Base-by-base conservation (phyloP, 2,329 filamentous ascomycete species). In the Neonectria hederae region DNA sequence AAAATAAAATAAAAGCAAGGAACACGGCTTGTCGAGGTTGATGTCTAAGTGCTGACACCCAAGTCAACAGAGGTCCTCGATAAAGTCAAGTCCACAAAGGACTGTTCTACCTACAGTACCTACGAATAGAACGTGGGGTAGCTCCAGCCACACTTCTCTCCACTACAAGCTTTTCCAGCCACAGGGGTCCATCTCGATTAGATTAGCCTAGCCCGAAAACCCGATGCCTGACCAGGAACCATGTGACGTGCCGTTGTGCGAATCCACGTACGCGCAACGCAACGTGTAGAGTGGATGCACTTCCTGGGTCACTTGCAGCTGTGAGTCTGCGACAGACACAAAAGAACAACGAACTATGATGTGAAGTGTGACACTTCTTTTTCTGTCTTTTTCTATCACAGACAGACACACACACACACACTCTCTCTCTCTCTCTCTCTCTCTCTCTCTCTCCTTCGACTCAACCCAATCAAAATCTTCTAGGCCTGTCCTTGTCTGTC, bases 11-110 rank as follows among this genome's bases (percentile, higher is more conserved):
- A 19, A 42, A 21, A 11, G n/a, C 17, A 38, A 38, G 38, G n/a
- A 21, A 4, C n/a, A 7, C 8, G 38, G n/a, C 10, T 8, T 56
- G 53, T 24, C 54, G 32, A 28, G 51, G 43, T 55, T 28, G 14
- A 35, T 66, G 59, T 42, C 14, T 22, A 53, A 5, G 1, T 45
- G 69, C 55, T 32, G 69, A 65, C 67, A 59, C 3, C 38, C n/a
- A 42, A 42, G n/a, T 19, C 38, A 21, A 10, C n/a, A 21, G 13
- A 19, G 38, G 38, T 10, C 38, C 38, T 42, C 3, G 17, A 21
- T 21, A 42, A 10, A 21, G 38, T 42, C 38, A 42, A 19, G 38
- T 42, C 5, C 35, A 17, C 6, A 5, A 13, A 14, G 14, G 13
- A 35, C 32, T 11, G 14, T 13, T 13, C 10, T 10, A 13, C 28